Base-by-base conservation (phyloP, 805 yeast genomes). In the Cyberlindnera galapagoensis region DNA sequence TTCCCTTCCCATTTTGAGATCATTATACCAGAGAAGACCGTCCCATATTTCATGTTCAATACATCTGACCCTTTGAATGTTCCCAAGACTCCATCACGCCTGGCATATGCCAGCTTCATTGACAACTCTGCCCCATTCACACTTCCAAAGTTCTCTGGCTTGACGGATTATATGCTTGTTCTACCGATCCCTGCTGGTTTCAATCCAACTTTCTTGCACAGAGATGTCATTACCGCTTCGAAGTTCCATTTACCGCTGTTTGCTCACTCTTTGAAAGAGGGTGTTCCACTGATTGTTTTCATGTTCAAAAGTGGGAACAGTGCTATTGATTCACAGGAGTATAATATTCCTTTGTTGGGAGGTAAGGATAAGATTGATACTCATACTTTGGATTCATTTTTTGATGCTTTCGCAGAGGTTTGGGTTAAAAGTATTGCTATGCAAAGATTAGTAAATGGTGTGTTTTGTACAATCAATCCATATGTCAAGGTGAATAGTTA, bases 401-500 rank as follows among this genome's bases (percentile, higher is more conserved):
- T 69, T 44, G 73, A 69, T 38, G 36, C 43, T 1, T 56, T 70
- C 44, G 67, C 72, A 0, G 43, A 46, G 17, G 51, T 48, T 9
- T 70, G 74, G 75, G 43, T 59, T 3, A 45, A 49, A 15, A 51
- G 49, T 7, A 37, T 59, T 9, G 49, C 55, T 10, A 51, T 59
- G 30, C 47, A 49, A 11, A 52, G 54, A 18, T 49, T 71, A 21
- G 39, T 67, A 3, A 60, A 60, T 28, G 67, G 74, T 0, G 51
- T 53, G 2, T 66, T 67, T 38, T 71, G 76, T 38, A 62, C 69
- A 4, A 49, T 63, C 4, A 56, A 57, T 30, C 29, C 42, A 2
- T 22, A 29, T 1, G 15, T 27, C 13, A 19, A 37, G 1, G 34
- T 38, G 5, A 46, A 52, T 11, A 56, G 72, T 26, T 59, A 52